Evolutionary conservation across 129 eudicot genomes (phyloP).

Genomic region (Calendula officinalis): DNA sequence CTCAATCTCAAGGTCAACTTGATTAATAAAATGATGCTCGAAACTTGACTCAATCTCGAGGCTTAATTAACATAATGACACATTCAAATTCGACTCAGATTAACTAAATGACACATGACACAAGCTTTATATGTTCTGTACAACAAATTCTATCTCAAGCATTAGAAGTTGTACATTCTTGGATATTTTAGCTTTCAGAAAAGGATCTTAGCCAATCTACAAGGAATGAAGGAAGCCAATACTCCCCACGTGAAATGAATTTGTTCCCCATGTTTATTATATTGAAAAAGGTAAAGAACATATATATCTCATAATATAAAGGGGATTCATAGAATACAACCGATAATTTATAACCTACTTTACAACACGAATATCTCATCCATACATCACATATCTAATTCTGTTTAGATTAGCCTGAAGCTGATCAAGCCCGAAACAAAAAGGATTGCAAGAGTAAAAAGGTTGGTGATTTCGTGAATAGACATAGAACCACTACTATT

Average conservation of each 20-base stretch:
- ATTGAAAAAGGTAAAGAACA: conserved; percentile 5
- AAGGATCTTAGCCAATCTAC: background rate
- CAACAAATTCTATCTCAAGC: background rate
- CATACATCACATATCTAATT: conserved; percentile 11
- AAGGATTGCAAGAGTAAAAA: conserved; percentile 7
- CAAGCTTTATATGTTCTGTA: no score
- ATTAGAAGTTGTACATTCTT: background rate
- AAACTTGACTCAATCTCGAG: no score
- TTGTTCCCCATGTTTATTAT: background rate
- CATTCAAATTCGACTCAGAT: no score
- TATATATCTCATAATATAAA: conserved; percentile 22
- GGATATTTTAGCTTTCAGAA: background rate
- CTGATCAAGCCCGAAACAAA: conserved; percentile 24
- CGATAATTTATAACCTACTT: conserved; percentile 24
- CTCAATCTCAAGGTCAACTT: no score
- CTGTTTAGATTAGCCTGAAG: conserved; percentile 14
- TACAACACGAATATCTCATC: conserved; percentile 33
- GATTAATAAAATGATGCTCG: no score
- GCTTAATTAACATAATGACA: no score
- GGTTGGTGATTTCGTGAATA: conserved; percentile 13
- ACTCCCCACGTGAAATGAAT: conserved; percentile 9
- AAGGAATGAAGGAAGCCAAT: background rate
- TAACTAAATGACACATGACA: no score
- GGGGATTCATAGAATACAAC: conserved; percentile 26
- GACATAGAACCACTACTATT: conserved; percentile 14